Evolutionary conservation across 345 rosid genomes (phyloP), one percentile per base, ranked within the genome.

Genomic region (Hibiscus trionum): DNA sequence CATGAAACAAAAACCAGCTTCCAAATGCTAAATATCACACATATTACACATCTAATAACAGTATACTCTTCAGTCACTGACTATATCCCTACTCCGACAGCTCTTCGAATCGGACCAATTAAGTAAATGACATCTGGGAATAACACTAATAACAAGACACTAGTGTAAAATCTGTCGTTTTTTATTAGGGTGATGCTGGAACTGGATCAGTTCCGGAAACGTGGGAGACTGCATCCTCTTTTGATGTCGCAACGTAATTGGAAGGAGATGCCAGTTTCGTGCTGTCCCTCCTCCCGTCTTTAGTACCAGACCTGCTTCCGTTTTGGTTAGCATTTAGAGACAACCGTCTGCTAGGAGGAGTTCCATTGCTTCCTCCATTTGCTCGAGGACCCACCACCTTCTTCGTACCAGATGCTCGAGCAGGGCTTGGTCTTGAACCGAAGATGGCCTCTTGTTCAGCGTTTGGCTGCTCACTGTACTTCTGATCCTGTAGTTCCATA

Each of bases 381-480:
- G 86, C 73, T 33, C 96, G 89, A 29, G 97, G 85, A 7, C 91
- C 95, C n/a, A 81, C 88, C 55, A 78, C 89, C 84, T 89, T 91
- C 83, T 90, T 95, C 1, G 90, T 47, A 65, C 90, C 76, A 0
- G 60, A 80, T 19, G 92, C 84, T 73, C 97, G 85, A 21, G 89
- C 96, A 56, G 99, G 99, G 77, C 97, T 95, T 6, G 97, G 88
- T 73, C 80, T 90, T 15, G 97, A 77, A 39, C 90, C 87, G 19
- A 86, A 88, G 15, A 78, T 77, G 3, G 84, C 50, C 68, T 95
- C 99, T 79, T 88, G 96, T 61, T 95, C 97, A 42, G 92, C 76
- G 82, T 67, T 87, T 77, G 85, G 97, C 81, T 80, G 96, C 77
- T 95, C 97, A 24, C 85, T 84, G 77, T 72, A 88, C 87, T 95